A percentile compares a stretch with the other conserved stretches of the same genome.
phyloP scores from a whole-genome alignment of 345 rosid genomes.

The Boechera stricta region DNA sequence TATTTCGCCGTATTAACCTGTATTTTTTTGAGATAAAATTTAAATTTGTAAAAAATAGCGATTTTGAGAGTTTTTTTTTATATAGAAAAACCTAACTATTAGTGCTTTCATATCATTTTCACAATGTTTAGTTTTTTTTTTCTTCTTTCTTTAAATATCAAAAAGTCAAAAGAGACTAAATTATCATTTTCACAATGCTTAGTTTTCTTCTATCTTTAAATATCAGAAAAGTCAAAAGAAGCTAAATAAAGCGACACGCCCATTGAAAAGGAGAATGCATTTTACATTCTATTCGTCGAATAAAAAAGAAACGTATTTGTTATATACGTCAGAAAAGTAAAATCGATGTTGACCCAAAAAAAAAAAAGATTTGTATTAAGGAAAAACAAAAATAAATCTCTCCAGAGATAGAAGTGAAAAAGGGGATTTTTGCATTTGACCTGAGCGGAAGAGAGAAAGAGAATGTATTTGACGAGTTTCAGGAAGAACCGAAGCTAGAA shows the following conservation, averaged over 20 bases:
- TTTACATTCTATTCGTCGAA: conserved; percentile 40
- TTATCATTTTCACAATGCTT: conserved; percentile 6
- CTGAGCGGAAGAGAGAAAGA: conserved; percentile 4
- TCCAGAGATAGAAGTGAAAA: conserved; percentile 33
- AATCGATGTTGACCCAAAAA: conserved; percentile 21
- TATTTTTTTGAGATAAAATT: too few species aligned
- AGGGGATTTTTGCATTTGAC: conserved; percentile 31
- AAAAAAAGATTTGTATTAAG: neutral
- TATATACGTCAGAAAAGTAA: neutral
- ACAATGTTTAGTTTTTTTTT: neutral
- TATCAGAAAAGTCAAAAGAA: conserved; percentile 25
- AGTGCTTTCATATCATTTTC: conserved; percentile 7
- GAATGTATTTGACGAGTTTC: conserved; percentile 40
- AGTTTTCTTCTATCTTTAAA: neutral
- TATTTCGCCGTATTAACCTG: too few species aligned
- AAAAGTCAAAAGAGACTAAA: conserved; percentile 22
- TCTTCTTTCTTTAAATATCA: neutral
- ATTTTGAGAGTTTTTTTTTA: too few species aligned
- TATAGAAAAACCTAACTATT: too few species aligned
- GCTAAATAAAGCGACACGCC: conserved; percentile 35
- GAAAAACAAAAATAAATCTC: conserved; percentile 8
- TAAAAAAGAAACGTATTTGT: neutral
- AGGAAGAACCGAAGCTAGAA: conserved; percentile 24
- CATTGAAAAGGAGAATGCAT: conserved; percentile 26
- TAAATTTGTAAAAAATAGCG: too few species aligned